Conservation (phyloP, 257 asterid species). For the Solanum phureja region DNA sequence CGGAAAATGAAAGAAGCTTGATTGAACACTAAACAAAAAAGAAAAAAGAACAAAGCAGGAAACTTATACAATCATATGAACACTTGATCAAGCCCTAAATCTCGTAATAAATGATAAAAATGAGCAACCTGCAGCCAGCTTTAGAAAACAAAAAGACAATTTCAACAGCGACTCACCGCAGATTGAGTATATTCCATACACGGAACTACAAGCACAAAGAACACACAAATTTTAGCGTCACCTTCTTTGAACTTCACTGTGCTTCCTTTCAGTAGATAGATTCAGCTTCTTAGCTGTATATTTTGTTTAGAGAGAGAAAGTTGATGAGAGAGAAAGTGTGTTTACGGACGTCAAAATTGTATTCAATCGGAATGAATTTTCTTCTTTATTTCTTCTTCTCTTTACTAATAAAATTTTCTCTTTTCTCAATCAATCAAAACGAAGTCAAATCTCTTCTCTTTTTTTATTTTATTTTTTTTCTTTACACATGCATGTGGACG, state of each 20-base stretch:
- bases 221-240: too few species aligned
- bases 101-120: background rate
- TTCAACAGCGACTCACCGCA: too few species aligned
- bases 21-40: background rate
- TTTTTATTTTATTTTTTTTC: too few species aligned
- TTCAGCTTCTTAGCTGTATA: background rate
- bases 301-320: background rate
- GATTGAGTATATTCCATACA: too few species aligned
- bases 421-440: constrained; percentile 3
- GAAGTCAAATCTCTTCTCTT: constrained; percentile 29
- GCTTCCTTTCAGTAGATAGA: background rate
- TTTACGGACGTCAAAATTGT: constrained; percentile 41
- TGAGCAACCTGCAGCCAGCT: background rate
- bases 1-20: background rate
- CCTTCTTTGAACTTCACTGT: background rate
- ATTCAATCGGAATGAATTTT: constrained; percentile 26
- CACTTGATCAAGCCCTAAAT: constrained; percentile 13
- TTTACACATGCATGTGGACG: too few species aligned
- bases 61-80: background rate
- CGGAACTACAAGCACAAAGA: too few species aligned
- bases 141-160: background rate
- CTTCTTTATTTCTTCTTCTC: background rate
- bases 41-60: background rate
- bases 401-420: background rate
- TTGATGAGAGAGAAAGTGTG: constrained; percentile 14